phyloP scores from a whole-genome alignment of 2,329 filamentous ascomycete genomes.

The Zymoseptoria ardabiliae region DNA sequence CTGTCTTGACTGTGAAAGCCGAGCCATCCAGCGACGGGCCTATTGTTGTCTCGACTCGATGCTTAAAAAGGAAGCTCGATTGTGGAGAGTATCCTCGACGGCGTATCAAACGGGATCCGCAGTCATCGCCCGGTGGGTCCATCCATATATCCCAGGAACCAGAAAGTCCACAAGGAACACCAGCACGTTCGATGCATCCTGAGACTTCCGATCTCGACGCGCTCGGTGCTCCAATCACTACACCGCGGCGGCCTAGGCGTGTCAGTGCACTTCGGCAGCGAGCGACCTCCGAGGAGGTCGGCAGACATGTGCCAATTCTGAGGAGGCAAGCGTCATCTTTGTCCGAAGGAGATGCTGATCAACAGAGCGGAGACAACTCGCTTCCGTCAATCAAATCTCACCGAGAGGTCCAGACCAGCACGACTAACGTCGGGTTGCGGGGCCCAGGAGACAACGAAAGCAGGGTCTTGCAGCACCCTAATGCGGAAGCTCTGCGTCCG shows the following conservation, averaged over 20 bases:
- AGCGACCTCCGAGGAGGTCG: constrained; percentile 18
- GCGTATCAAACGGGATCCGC: constrained; percentile 24
- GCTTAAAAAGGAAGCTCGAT: constrained; percentile 37
- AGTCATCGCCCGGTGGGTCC: constrained; percentile 14
- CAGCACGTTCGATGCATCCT: constrained; percentile 23
- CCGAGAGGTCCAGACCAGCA: neutral
- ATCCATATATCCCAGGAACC: constrained; percentile 34
- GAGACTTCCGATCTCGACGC: constrained; percentile 42
- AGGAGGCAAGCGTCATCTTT: constrained; percentile 15
- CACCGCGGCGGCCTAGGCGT: constrained; percentile 25
- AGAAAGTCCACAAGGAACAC: constrained; percentile 27
- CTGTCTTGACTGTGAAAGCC: neutral
- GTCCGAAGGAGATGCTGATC: constrained; percentile 14
- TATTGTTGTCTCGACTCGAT: constrained; percentile 35
- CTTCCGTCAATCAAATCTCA: constrained; percentile 12
- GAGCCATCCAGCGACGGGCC: constrained; percentile 22
- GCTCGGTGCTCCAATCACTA: constrained; percentile 26
- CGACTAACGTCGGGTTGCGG: neutral
- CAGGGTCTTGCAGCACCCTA: neutral
- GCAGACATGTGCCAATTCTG: constrained; percentile 6
- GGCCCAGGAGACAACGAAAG: neutral
- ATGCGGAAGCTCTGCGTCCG: constrained; percentile 8
- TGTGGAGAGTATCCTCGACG: constrained; percentile 12
- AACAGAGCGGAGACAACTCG: neutral
- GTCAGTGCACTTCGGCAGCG: constrained; percentile 10